Base-by-base conservation (phyloP, 352 stramenopile genomes). In the Globisporangium apiculatum region DNA sequence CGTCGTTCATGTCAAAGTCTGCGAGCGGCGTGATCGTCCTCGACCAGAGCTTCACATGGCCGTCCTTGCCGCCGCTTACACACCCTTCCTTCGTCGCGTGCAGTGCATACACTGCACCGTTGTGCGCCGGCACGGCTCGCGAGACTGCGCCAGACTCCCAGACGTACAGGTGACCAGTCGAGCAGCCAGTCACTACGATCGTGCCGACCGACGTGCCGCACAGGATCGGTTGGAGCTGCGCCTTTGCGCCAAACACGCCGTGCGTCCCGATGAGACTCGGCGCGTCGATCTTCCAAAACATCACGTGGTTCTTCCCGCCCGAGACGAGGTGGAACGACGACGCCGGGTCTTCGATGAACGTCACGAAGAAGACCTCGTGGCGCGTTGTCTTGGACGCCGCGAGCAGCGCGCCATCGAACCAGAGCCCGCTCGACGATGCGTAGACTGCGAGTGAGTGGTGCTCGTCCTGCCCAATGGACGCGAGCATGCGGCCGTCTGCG, bases 401-500 rank as follows among this genome's bases (percentile, higher is more conserved):
- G 11, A 89, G 51, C 42, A 93, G 55, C 9, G 76, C 65, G 7
- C 65, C 75, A 51, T 93, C 83, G 47, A 77, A 80, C 83, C 83
- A 93, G 8, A 72, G 67, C 0, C 71, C 79, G 8, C 70, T 82
- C 0, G 67, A 46, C 0, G 83, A 94, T 5, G 58, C 61, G 71
- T 89, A 89, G 3, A 94, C 69, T 2, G 75, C 76, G 4, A 94
- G 48, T 18, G 78, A 88, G 57, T 94, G 84, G 53, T 83, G 86
- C 52, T 83, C 77, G 57, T 92, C 82, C 46, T 91, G 79, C 9
- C 82, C 82, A 36, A 92, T 60, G 4, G 78, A 73, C 24, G 85
- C 76, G 0, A 94, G 58, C 17, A 86, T 52, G 37, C 73, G 75
- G 3, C 69, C 63, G 1, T 65, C 68, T 12, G 61, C 47, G 11